These are phyloP conservation scores for Calonectria henricotiae DNA, from an alignment of 2,329 filamentous ascomycete genomes.

Conservation along the genomic window DNA sequence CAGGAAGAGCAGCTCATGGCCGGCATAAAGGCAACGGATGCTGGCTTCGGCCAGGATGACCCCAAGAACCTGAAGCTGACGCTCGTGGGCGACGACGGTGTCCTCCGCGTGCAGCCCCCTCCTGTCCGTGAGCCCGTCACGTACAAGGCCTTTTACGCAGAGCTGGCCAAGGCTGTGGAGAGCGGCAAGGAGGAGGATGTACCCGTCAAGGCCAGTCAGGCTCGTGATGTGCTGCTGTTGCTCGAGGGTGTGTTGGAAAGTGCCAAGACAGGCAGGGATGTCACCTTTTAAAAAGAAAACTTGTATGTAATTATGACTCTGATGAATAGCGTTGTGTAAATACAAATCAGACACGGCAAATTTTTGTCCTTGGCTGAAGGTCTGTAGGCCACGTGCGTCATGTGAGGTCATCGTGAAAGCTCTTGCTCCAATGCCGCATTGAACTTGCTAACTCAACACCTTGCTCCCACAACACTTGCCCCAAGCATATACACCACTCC, in stretches of 20 bases:
- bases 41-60: conserved; percentile 77
- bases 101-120: conserved; percentile 66
- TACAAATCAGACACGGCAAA: not conserved
- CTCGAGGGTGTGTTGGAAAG: conserved; percentile 70
- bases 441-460: conserved; percentile 2
- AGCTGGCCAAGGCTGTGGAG: conserved; percentile 66
- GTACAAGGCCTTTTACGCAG: conserved; percentile 78
- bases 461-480: conserved; percentile 1
- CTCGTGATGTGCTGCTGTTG: conserved; percentile 69
- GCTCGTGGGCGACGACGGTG: conserved; percentile 68
- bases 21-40: conserved; percentile 74
- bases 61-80: conserved; percentile 74
- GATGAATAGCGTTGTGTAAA: conserved; percentile 36
- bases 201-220: conserved; percentile 69
- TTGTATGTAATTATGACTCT: conserved; percentile 34
- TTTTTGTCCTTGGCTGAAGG: not conserved
- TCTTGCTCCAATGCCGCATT: not conserved
- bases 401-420: not conserved
- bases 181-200: conserved; percentile 67
- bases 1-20: conserved; percentile 83
- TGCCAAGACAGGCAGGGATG: conserved; percentile 65
- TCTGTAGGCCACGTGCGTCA: not conserved
- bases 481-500: not conserved
- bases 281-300: conserved; percentile 54
- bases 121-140: conserved; percentile 77